phyloP scores from a whole-genome alignment of 257 asterid genomes.

The Przewalskia tangutica region DNA sequence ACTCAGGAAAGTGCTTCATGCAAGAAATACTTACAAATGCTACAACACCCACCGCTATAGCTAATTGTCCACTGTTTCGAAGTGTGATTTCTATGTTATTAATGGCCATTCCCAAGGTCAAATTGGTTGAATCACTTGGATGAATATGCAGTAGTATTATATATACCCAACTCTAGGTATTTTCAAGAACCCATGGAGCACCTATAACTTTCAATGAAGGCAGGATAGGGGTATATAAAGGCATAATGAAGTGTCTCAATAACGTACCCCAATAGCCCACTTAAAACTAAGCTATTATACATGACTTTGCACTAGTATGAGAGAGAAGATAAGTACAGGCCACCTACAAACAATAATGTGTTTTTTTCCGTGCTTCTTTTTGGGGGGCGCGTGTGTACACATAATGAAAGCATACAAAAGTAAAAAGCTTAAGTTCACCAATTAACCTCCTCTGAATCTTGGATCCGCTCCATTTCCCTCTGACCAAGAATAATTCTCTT shows the following conservation, averaged over 20 bases:
- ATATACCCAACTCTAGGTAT: background rate
- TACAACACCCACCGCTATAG: background rate
- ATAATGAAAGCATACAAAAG: slow-evolving; percentile 2
- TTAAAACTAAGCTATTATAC: background rate
- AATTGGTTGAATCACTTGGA: background rate
- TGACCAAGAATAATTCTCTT: slow-evolving; percentile 81
- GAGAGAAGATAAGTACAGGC: background rate
- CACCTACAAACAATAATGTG: background rate
- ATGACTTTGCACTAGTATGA: background rate
- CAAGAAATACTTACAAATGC: background rate
- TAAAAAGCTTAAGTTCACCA: slow-evolving; percentile 2
- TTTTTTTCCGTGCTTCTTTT: background rate
- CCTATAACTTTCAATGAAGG: background rate
- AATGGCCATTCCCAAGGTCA: background rate
- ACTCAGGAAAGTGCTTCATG: background rate
- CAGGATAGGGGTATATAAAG: background rate
- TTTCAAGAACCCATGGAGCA: background rate
- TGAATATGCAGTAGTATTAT: background rate
- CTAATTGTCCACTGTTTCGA: background rate
- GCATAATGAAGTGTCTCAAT: background rate
- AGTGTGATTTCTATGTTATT: background rate
- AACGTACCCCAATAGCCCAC: background rate
- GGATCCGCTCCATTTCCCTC: slow-evolving; percentile 82
- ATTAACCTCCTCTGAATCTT: slow-evolving; percentile 86
- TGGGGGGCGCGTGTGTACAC: background rate